Evolutionary conservation across 2,329 filamentous ascomycete species (phyloP).

Genomic region (Diatrype stigma): DNA sequence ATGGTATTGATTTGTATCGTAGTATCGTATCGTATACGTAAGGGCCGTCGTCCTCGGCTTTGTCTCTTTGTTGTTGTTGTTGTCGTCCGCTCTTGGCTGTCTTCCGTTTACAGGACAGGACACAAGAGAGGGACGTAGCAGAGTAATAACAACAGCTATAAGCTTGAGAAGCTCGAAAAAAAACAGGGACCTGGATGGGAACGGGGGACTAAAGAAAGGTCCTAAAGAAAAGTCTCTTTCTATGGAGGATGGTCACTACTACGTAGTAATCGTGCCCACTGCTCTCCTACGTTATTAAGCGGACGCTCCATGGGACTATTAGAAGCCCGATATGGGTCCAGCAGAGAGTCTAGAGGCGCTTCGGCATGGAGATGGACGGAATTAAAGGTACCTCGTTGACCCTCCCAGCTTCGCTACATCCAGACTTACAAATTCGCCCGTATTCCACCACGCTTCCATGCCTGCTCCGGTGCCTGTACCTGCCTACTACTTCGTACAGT

Average conservation of each 20-base stretch:
- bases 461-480: no score
- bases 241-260: not conserved
- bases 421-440: no score
- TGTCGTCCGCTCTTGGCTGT: not conserved
- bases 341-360: not conserved
- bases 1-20: no score
- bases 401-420: no score
- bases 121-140: not conserved
- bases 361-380: not conserved
- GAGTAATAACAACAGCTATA: not conserved
- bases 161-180: not conserved
- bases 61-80: not conserved
- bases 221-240: not conserved
- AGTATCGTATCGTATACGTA: not conserved
- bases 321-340: not conserved
- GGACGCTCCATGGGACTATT: not conserved
- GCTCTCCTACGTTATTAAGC: not conserved
- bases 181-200: no score
- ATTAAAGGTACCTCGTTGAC: not conserved
- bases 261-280: not conserved
- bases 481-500: no score
- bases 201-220: not conserved
- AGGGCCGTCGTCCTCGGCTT: not conserved
- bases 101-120: not conserved
- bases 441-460: no score